Conservation (phyloP, 179 eudicot species). For the Patellifolia procumbens region DNA sequence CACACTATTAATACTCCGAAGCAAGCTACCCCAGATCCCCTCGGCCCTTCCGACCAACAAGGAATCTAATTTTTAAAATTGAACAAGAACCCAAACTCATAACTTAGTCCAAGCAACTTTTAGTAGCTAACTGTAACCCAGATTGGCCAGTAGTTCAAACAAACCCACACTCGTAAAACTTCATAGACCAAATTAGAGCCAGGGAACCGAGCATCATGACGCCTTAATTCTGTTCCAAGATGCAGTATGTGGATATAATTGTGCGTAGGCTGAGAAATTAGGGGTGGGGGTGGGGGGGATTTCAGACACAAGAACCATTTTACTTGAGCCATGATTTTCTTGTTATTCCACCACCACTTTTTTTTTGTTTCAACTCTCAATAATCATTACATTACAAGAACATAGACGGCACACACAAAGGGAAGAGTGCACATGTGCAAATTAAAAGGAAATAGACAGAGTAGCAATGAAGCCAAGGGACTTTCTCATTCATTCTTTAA, state of each 20-base stretch:
- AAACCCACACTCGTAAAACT: not conserved
- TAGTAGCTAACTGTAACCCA: not conserved
- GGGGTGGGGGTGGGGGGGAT: not conserved
- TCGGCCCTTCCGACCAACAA: not conserved
- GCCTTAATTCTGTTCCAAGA: not conserved
- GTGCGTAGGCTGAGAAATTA: too few relatives aligned
- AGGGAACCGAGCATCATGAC: not conserved
- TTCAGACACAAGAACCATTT: not conserved
- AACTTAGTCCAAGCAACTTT: not conserved
- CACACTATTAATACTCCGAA: not conserved
- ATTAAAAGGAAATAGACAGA: not conserved
- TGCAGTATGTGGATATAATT: not conserved
- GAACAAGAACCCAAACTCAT: not conserved
- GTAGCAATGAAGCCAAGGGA: not conserved
- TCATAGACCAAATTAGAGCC: not conserved
- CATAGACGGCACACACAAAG: not conserved
- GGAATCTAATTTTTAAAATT: not conserved
- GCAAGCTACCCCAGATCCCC: not conserved
- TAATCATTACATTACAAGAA: not conserved
- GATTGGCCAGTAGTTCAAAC: not conserved
- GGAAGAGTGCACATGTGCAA: not conserved
- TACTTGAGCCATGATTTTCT: not conserved
- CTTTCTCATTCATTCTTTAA: slow-evolving; percentile 12
- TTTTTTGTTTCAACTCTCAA: not conserved
- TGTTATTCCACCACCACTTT: not conserved